Percentiles rank a stretch among this genome's conserved stretches.
Conservation (phyloP, 2,329 filamentous ascomycete species). For the Fusarium bactridioides region DNA sequence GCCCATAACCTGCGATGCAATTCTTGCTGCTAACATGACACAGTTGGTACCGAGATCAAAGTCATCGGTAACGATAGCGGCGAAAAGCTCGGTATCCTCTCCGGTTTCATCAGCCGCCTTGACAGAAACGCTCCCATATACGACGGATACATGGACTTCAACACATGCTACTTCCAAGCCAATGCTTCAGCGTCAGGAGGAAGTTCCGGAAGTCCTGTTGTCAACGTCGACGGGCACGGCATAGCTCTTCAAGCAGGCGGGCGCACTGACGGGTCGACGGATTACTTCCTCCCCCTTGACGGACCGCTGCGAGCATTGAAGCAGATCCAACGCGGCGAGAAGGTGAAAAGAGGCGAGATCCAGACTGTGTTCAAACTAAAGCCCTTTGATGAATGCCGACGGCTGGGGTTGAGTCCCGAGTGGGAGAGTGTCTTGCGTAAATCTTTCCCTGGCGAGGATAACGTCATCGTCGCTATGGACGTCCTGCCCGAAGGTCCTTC, state of each 20-base stretch:
- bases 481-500: constrained; percentile 90
- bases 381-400: constrained; percentile 94
- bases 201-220: constrained; percentile 95
- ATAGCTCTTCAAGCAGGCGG: constrained; percentile 82
- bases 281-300: constrained; percentile 95
- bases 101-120: constrained; percentile 93
- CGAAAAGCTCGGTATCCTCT: constrained; percentile 52
- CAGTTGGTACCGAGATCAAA: constrained; percentile 26
- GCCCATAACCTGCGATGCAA: fast-evolving
- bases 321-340: constrained; percentile 80
- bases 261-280: constrained; percentile 91
- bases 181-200: constrained; percentile 95
- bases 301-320: constrained; percentile 85
- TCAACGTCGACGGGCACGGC: constrained; percentile 94
- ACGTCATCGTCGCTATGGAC: constrained; percentile 95
- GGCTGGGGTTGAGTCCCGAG: constrained; percentile 81
- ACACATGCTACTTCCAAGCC: constrained; percentile 93
- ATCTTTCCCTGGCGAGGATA: constrained; percentile 88
- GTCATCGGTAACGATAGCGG: constrained; percentile 28
- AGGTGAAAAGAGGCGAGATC: constrained; percentile 86
- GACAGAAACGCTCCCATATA: constrained; percentile 98
- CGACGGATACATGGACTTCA: constrained; percentile 98
- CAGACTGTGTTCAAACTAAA: constrained; percentile 97
- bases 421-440: constrained; percentile 87
- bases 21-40: not conserved